Conservation (phyloP, 2,329 filamentous ascomycete species). For the Pseudogymnoascus sp. region DNA sequence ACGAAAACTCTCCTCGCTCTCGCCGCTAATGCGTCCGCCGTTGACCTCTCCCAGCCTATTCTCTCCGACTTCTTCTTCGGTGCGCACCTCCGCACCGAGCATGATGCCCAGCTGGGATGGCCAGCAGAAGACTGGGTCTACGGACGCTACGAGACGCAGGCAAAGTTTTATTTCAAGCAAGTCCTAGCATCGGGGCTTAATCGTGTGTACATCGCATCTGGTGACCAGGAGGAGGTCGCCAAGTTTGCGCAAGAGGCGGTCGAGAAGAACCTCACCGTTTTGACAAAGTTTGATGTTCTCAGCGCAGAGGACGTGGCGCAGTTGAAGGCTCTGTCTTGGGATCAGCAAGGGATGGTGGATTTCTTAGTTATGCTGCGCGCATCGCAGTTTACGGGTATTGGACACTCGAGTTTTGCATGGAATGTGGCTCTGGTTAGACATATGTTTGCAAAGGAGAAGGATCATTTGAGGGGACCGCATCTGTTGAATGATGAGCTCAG, state of each 20-base stretch:
- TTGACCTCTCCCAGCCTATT: conserved; percentile 11
- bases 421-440: conserved; percentile 22
- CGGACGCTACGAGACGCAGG: conserved; percentile 18
- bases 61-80: conserved; percentile 18
- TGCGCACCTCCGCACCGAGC: conserved; percentile 23
- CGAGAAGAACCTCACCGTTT: conserved; percentile 11
- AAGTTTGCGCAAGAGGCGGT: conserved; percentile 11
- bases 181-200: conserved; percentile 5
- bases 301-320: not conserved
- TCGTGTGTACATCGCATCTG: conserved; percentile 17
- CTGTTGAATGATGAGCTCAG: conserved; percentile 24
- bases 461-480: conserved; percentile 20
- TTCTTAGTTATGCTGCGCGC: conserved; percentile 15
- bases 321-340: conserved; percentile 12
- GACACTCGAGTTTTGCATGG: conserved; percentile 15
- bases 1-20: conserved; percentile 16
- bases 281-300: conserved; percentile 14
- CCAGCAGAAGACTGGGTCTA: conserved; percentile 16
- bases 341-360: conserved; percentile 16
- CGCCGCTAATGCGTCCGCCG: not conserved
- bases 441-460: conserved; percentile 11
- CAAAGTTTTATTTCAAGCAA: conserved; percentile 13
- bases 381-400: conserved; percentile 14
- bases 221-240: conserved; percentile 10
- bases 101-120: conserved; percentile 20